Percentiles rank a stretch among this genome's conserved stretches.
Evolutionary conservation across 441 rosid genomes (phyloP).

Genomic region (Arabidopsis lyrata): DNA sequence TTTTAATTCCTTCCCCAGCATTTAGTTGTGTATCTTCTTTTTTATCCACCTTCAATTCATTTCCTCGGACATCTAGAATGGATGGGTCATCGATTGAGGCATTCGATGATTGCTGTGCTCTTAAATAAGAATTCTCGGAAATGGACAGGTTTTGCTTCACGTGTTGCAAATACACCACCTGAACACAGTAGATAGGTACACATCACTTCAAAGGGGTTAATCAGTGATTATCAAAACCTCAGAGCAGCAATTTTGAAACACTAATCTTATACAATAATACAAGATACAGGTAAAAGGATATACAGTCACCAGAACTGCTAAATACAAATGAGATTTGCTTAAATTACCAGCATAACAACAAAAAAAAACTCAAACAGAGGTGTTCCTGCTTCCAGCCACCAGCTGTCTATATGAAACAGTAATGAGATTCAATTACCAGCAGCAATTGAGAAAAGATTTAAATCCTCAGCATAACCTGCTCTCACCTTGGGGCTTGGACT

Average conservation of each 20-base stretch:
- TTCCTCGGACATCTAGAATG: slow-evolving; percentile 59
- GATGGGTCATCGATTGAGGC: slow-evolving; percentile 60
- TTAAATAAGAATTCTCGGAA: slow-evolving; percentile 49
- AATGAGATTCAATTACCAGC: slow-evolving; percentile 14
- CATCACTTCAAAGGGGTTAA: background rate
- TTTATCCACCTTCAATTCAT: slow-evolving; percentile 65
- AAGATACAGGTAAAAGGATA: background rate
- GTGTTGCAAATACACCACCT: slow-evolving; percentile 86
- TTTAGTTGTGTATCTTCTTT: slow-evolving; percentile 72
- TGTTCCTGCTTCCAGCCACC: slow-evolving; percentile 76
- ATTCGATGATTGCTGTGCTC: slow-evolving; percentile 54
- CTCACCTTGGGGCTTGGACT: slow-evolving; percentile 89
- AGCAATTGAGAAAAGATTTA: slow-evolving; percentile 10
- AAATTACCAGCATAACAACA: slow-evolving; percentile 80
- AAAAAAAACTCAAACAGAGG: slow-evolving; percentile 91
- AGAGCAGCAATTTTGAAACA: slow-evolving; percentile 3
- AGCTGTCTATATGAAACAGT: slow-evolving; percentile 73
- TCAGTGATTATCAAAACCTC: slow-evolving; percentile 8
- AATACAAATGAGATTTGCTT: slow-evolving; percentile 1
- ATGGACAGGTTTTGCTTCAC: slow-evolving; percentile 57
- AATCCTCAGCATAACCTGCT: slow-evolving; percentile 21
- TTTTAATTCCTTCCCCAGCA: slow-evolving; percentile 83
- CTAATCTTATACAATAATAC: background rate
- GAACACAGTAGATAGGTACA: slow-evolving; percentile 35
- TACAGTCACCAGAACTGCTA: slow-evolving; percentile 11